Conservation (phyloP, 352 stramenopile species). For the Phytophthora sojae region DNA sequence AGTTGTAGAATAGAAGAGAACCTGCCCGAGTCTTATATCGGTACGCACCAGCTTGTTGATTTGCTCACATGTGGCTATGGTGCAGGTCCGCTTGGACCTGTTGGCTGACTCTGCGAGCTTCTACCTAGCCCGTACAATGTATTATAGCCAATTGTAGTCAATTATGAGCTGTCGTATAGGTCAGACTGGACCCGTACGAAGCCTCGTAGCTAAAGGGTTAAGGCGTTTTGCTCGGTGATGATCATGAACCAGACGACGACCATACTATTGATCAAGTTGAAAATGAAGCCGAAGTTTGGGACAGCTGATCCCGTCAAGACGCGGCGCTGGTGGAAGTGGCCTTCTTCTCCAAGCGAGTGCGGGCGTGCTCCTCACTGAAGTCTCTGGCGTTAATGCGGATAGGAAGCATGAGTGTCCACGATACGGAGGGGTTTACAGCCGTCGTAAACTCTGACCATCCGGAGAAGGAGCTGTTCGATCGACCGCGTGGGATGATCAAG, state of each 20-base stretch:
- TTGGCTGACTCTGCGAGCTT: too few species aligned
- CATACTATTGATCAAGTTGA: conserved; percentile 1
- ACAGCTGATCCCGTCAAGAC: background rate
- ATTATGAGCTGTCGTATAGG: too few species aligned
- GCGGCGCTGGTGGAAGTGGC: conserved; percentile 7
- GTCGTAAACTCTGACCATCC: background rate
- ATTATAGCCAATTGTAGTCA: too few species aligned
- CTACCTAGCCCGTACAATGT: too few species aligned
- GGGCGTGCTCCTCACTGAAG: background rate
- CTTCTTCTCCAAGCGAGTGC: conserved; percentile 13
- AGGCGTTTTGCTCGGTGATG: conserved; percentile 9
- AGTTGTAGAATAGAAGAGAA: too few species aligned
- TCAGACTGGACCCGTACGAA: too few species aligned
- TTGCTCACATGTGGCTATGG: too few species aligned
- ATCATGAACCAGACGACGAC: conserved; percentile 1
- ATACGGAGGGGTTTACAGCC: background rate
- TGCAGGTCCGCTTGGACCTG: too few species aligned
- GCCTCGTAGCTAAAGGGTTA: too few species aligned
- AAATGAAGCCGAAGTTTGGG: background rate
- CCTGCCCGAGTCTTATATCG: too few species aligned
- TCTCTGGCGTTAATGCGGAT: conserved; percentile 2
- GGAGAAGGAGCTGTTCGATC: background rate
- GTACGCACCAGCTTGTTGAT: too few species aligned
- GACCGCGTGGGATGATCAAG: background rate
- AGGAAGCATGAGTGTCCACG: background rate